A percentile compares a stretch with the other conserved stretches of the same genome.
Conservation (phyloP, 768 basidiomycete genomes). For the Leucocoprinus sp. region DNA sequence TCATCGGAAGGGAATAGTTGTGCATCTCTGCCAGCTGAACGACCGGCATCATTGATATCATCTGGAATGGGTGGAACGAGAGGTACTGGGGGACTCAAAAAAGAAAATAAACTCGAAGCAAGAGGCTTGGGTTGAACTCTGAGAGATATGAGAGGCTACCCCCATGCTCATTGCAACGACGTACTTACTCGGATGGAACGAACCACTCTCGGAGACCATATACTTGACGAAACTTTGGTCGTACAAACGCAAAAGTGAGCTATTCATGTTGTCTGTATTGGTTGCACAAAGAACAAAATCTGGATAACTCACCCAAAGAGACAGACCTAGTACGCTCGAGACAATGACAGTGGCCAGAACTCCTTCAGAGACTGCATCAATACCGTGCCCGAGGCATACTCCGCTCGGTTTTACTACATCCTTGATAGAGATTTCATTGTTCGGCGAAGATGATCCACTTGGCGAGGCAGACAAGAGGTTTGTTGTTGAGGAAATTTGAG, state of each 20-base stretch:
- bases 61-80: conserved; percentile 50
- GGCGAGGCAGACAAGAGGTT: conserved; percentile 16
- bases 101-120: conserved; percentile 50
- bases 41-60: conserved; percentile 48
- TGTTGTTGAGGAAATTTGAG: conserved; percentile 11
- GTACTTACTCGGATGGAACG: conserved; percentile 54
- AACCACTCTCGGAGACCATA: conserved; percentile 77
- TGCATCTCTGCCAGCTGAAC: conserved; percentile 41
- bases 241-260: conserved; percentile 59
- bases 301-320: conserved; percentile 52
- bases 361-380: conserved; percentile 58
- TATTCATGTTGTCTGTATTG: conserved; percentile 21
- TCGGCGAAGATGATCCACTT: conserved; percentile 17
- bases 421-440: conserved; percentile 18
- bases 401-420: conserved; percentile 19
- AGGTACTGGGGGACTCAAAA: conserved; percentile 64
- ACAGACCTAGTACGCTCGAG: conserved; percentile 50
- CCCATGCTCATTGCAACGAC: neutral
- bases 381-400: conserved; percentile 56
- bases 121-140: conserved; percentile 62
- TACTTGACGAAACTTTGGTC: conserved; percentile 64
- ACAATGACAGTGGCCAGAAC: conserved; percentile 50
- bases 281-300: neutral
- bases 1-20: conserved; percentile 67
- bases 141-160: conserved; percentile 1